Conservation (phyloP, 257 asterid species). For the Gentiana dahurica region DNA sequence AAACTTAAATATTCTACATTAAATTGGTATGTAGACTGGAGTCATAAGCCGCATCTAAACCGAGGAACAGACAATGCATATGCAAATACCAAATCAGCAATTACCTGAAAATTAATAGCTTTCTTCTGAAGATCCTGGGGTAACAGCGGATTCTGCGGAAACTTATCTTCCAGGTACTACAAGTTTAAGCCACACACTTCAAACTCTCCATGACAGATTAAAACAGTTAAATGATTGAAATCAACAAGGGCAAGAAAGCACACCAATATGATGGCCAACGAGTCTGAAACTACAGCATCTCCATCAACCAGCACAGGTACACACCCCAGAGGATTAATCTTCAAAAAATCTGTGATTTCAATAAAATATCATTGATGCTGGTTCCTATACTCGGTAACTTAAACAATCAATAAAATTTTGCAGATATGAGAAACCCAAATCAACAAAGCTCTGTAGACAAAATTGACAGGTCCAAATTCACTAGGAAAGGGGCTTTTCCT, state of each 20-base stretch:
- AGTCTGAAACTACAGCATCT: constrained; percentile 56
- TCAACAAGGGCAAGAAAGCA: constrained; percentile 13
- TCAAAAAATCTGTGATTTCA: constrained; percentile 51
- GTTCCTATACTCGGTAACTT: too few species aligned
- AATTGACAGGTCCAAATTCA: too few species aligned
- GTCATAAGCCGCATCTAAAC: too few species aligned
- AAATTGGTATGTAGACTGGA: too few species aligned
- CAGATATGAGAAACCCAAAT: too few species aligned
- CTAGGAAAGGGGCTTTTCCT: too few species aligned
- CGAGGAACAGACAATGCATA: too few species aligned
- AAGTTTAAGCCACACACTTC: constrained; percentile 8
- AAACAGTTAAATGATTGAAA: neutral
- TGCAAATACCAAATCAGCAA: neutral
- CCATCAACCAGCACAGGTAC: constrained; percentile 81
- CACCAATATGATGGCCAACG: constrained; percentile 76
- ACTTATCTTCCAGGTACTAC: constrained; percentile 88
- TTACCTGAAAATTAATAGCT: constrained; percentile 27
- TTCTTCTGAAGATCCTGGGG: constrained; percentile 61
- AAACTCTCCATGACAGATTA: neutral
- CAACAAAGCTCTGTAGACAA: too few species aligned
- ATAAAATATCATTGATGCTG: constrained; percentile 5
- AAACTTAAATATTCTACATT: too few species aligned
- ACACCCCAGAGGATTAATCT: constrained; percentile 77
- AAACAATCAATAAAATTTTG: too few species aligned
- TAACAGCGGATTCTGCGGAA: constrained; percentile 73